Conservation (phyloP, 331 rosid genomes). For the Malus hybrid region DNA sequence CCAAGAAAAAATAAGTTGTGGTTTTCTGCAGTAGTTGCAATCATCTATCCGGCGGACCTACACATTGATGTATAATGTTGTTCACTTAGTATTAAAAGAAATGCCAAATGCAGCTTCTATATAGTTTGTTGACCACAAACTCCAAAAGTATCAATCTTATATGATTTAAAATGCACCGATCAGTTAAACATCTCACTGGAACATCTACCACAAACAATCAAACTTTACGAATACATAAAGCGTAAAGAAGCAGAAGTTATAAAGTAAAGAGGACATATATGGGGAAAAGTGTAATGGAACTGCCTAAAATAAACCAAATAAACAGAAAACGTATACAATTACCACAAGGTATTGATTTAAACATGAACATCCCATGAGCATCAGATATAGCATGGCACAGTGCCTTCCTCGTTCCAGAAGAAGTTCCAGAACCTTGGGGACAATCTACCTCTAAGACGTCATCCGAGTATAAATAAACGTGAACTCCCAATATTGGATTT, state of each 20-base stretch:
- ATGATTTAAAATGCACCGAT: background rate
- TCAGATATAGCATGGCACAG: constrained; percentile 87
- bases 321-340: constrained; percentile 22
- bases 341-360: constrained; percentile 89
- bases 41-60: background rate
- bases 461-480: constrained; percentile 71
- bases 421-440: constrained; percentile 72
- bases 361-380: constrained; percentile 74
- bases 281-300: background rate
- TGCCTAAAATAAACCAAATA: background rate
- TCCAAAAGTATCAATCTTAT: background rate
- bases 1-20: background rate
- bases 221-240: background rate
- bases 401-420: constrained; percentile 52
- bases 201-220: background rate
- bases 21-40: background rate
- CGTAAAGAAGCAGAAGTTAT: background rate
- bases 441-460: constrained; percentile 80
- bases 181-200: background rate
- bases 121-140: background rate
- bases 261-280: background rate
- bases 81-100: background rate
- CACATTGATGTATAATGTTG: background rate
- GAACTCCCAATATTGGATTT: constrained; percentile 92
- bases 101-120: background rate